Evolutionary conservation across 164 flowering plant species (phyloP).

Genomic region (Dillenia turbinata): DNA sequence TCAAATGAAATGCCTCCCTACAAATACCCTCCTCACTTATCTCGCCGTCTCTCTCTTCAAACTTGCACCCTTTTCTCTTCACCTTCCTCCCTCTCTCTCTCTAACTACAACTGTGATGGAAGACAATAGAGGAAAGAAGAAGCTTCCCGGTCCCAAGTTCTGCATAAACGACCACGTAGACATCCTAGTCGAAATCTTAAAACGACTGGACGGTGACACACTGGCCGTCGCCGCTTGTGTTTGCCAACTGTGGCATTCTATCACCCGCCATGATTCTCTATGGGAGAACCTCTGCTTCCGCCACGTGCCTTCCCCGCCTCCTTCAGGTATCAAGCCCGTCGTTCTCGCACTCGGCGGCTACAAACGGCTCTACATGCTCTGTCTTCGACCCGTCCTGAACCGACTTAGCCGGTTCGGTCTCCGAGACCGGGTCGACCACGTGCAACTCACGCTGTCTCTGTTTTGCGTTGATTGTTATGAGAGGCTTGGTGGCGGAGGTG

Average conservation of each 20-base stretch:
- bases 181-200: conserved; percentile 65
- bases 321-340: conserved; percentile 34
- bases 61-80: neutral
- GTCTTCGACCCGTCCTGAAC: conserved; percentile 36
- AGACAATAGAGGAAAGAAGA: conserved; percentile 8
- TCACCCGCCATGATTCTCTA: conserved; percentile 60
- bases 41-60: neutral
- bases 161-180: conserved; percentile 76
- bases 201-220: conserved; percentile 72
- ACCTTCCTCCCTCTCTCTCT: conserved; percentile 3
- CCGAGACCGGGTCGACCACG: conserved; percentile 25
- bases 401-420: conserved; percentile 16
- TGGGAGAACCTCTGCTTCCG: conserved; percentile 91
- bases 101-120: conserved; percentile 2
- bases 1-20: conserved; percentile 15
- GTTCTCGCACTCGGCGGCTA: conserved; percentile 53
- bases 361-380: conserved; percentile 48
- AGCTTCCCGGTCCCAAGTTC: conserved; percentile 19
- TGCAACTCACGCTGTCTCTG: conserved; percentile 57
- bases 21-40: neutral
- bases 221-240: conserved; percentile 77
- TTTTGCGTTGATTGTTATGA: conserved; percentile 69
- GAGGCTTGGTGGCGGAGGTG: conserved; percentile 29
- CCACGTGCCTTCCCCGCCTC: conserved; percentile 46
- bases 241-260: conserved; percentile 70